Percentiles rank a stretch among this genome's conserved stretches.
Evolutionary conservation across 2,329 filamentous ascomycete species (phyloP).

Genomic region (Periconia macrospinosa): DNA sequence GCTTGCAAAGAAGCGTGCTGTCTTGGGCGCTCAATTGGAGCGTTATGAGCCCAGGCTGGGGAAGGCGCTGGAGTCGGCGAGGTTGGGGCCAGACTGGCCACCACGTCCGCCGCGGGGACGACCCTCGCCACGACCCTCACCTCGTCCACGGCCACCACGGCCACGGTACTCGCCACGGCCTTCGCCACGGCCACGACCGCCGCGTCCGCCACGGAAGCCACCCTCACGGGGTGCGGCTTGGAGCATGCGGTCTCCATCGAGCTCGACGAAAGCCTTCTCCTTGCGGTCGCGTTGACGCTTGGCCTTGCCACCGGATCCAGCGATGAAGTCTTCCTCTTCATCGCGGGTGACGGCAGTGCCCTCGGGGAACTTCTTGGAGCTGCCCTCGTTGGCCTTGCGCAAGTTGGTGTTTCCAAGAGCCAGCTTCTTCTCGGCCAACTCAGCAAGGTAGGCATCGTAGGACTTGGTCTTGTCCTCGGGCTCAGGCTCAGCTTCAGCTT

Average conservation of each 20-base stretch:
- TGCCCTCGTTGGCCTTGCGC: constrained; percentile 91
- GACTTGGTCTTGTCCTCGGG: constrained; percentile 87
- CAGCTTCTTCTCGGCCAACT: constrained; percentile 75
- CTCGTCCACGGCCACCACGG: constrained; percentile 51
- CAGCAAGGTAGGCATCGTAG: constrained; percentile 83
- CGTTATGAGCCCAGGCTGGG: constrained; percentile 54
- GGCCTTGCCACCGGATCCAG: constrained; percentile 73
- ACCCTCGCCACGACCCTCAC: constrained; percentile 54
- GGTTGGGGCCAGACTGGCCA: constrained; percentile 45
- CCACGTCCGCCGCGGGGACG: constrained; percentile 56
- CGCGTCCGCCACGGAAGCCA: constrained; percentile 30
- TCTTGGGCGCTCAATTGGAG: neutral
- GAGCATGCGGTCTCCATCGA: constrained; percentile 69
- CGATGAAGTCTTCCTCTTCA: constrained; percentile 70
- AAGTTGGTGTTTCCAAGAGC: constrained; percentile 66
- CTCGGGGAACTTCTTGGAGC: constrained; percentile 90
- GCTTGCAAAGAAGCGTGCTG: constrained; percentile 5
- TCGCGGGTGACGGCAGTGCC: constrained; percentile 67
- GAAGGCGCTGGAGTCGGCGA: constrained; percentile 56
- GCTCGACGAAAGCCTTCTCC: constrained; percentile 86
- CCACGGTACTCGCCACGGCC: constrained; percentile 56
- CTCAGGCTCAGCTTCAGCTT: constrained; percentile 54
- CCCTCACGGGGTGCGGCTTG: constrained; percentile 56
- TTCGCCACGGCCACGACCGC: constrained; percentile 56
- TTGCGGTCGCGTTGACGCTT: constrained; percentile 85